Conservation (phyloP, 352 stramenopile species). For the Globisporangium cylindrosporum region DNA sequence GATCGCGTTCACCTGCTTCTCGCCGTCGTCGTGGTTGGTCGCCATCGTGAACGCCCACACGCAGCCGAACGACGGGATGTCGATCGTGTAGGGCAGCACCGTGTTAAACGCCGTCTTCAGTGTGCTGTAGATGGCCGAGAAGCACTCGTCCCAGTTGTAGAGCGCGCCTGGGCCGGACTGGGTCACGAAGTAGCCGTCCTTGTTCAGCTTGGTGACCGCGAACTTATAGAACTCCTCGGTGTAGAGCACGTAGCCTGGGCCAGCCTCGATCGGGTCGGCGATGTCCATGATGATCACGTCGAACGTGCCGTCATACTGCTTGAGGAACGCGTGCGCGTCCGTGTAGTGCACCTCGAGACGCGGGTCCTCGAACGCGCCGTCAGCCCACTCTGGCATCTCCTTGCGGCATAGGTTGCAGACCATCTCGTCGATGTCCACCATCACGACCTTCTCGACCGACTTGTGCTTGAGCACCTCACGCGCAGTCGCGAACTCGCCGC, state of each 20-base stretch:
- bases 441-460: slow-evolving; percentile 93
- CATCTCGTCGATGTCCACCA: slow-evolving; percentile 94
- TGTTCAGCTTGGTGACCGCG: slow-evolving; percentile 77
- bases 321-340: slow-evolving; percentile 89
- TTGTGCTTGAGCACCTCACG: slow-evolving; percentile 91
- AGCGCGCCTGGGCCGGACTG: slow-evolving; percentile 89
- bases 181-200: slow-evolving; percentile 90
- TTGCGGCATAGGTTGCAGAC: slow-evolving; percentile 93
- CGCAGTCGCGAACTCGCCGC: slow-evolving; percentile 92
- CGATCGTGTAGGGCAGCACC: slow-evolving; percentile 90
- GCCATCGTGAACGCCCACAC: slow-evolving; percentile 95
- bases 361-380: slow-evolving; percentile 87
- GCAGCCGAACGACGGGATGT: slow-evolving; percentile 93
- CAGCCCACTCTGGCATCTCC: slow-evolving; percentile 92
- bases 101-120: slow-evolving; percentile 89
- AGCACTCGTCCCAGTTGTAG: slow-evolving; percentile 91
- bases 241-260: slow-evolving; percentile 88
- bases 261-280: slow-evolving; percentile 91
- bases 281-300: slow-evolving; percentile 98
- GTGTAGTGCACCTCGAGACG: slow-evolving; percentile 91
- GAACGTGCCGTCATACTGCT: slow-evolving; percentile 75
- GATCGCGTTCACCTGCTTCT: slow-evolving; percentile 43
- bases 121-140: slow-evolving; percentile 93
- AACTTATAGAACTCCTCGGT: slow-evolving; percentile 92
- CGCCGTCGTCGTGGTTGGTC: slow-evolving; percentile 65